Base-by-base conservation (phyloP, 164 flowering plant species). In the Annona cherimola region DNA sequence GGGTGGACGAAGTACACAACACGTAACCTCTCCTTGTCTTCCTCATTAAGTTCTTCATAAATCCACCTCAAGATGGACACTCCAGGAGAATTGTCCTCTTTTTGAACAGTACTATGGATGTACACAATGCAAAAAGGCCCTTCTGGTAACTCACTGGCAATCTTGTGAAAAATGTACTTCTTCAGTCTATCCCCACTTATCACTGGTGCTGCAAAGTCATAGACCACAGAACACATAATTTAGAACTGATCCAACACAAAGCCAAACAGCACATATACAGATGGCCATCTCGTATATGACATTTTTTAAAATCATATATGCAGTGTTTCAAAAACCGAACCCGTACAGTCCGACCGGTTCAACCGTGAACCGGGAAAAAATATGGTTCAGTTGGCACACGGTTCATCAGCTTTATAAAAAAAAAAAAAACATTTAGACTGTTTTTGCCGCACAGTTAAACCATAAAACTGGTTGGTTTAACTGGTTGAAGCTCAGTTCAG, bases 61-160 rank as follows among this genome's bases (percentile, higher is more conserved):
- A 95, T 91, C 97, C 97, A 95, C 81, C 98, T 85, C 84, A 95
- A 76, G 75, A 90, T 85, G 61, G 93, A 81, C 42, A 95, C 4
- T 3, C 99, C 99, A 26, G 99, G 99, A 45, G 83, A 89, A 70
- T 95, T 95, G 45, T 93, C 98, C 66, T 90, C 94, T 78, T 84
- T 91, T 71, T 90, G 97, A 68, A 87, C 98, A 57, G 90, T 85
- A 67, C 84, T 91, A 75, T 95, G 96, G 83, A 95, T 77, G 84
- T 93, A 95, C 46, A 90, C 88, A 57, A 95, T 85, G 77, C 88
- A 91, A 73, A 85, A 95, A 39, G 97, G 96, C 26, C 96, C 97
- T 73, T 89, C 92, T 11, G 90, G 84, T 74, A 93, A 71, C 73
- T 93, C 96, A 12, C 70, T 85, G 76, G 69, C 73, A 26, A 93